phyloP scores from a whole-genome alignment of 2,329 filamentous ascomycete genomes.

The Verruconis gallopava region DNA sequence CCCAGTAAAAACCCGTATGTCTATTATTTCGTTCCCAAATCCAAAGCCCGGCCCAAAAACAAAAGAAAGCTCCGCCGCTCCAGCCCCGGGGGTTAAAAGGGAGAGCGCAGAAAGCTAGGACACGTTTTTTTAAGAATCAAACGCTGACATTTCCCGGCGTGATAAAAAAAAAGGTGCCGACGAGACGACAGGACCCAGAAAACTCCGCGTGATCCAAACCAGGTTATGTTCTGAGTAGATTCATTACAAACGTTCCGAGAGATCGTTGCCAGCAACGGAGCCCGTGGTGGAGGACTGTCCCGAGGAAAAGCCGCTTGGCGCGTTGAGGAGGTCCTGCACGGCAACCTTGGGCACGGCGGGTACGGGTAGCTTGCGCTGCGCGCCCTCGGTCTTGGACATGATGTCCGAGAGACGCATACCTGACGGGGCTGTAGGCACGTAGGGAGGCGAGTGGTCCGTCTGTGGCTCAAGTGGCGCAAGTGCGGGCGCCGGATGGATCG shows the following conservation, averaged over 20 bases:
- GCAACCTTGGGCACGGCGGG: conserved; percentile 70
- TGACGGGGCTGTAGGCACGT: conserved; percentile 39
- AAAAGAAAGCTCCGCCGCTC: no score
- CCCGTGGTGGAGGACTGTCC: conserved; percentile 66
- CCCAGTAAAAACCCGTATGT: no score
- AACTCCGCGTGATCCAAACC: no score
- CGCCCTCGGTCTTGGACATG: conserved; percentile 76
- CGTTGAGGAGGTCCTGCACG: conserved; percentile 69
- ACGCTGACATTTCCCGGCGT: no score
- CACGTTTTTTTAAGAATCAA: no score
- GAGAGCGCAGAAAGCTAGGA: no score
- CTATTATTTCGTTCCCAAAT: no score
- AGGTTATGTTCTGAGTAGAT: no score
- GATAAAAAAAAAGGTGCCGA: no score
- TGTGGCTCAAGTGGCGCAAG: conserved; percentile 59
- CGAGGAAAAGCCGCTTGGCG: conserved; percentile 52
- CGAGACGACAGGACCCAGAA: no score
- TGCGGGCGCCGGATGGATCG: conserved; percentile 52
- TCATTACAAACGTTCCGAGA: conserved; percentile 22
- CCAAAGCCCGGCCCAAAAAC: no score
- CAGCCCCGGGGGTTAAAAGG: no score
- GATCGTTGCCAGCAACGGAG: conserved; percentile 54
- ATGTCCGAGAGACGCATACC: conserved; percentile 85
- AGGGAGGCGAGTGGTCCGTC: conserved; percentile 45
- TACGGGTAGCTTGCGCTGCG: conserved; percentile 80